Evolutionary conservation across 2,329 filamentous ascomycete species (phyloP).

Genomic region (Dactylonectria macrodidyma): DNA sequence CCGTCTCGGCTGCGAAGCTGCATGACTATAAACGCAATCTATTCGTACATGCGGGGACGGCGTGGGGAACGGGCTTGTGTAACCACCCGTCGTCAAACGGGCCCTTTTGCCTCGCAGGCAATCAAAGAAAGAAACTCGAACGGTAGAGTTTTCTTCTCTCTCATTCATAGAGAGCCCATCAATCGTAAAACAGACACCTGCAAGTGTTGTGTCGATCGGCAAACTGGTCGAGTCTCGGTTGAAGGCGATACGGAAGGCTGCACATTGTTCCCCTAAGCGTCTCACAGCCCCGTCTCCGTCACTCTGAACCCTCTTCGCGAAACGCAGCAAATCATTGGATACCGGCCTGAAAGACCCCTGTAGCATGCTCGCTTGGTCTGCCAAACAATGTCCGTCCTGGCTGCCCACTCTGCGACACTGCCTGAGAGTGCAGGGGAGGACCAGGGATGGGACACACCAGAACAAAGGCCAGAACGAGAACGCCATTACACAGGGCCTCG

Average conservation of each 20-base stretch:
- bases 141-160: not conserved
- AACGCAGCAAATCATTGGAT: slow-evolving; percentile 39
- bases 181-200: slow-evolving; percentile 1
- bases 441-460: not conserved
- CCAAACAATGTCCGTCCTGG: slow-evolving; percentile 40
- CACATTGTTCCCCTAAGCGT: slow-evolving; percentile 27
- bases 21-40: slow-evolving; percentile 31
- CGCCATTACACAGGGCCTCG: not conserved
- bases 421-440: not conserved
- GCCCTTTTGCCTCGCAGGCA: slow-evolving; percentile 8
- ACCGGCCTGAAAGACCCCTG: slow-evolving; percentile 35
- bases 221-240: slow-evolving; percentile 1
- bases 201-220: slow-evolving; percentile 10
- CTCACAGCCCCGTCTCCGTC: slow-evolving; percentile 20
- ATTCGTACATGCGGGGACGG: slow-evolving; percentile 28
- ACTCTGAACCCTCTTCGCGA: slow-evolving; percentile 36
- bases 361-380: slow-evolving; percentile 43
- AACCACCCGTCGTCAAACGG: slow-evolving; percentile 28
- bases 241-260: slow-evolving; percentile 1
- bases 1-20: slow-evolving; percentile 14
- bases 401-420: slow-evolving; percentile 24
- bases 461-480: slow-evolving; percentile 18
- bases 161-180: not conserved
- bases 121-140: slow-evolving; percentile 11
- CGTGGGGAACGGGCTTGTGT: slow-evolving; percentile 33